These are phyloP conservation scores for Backusella tuberculispora DNA, from an alignment of 192 early-diverging fungal species.

Conservation along the genomic window DNA sequence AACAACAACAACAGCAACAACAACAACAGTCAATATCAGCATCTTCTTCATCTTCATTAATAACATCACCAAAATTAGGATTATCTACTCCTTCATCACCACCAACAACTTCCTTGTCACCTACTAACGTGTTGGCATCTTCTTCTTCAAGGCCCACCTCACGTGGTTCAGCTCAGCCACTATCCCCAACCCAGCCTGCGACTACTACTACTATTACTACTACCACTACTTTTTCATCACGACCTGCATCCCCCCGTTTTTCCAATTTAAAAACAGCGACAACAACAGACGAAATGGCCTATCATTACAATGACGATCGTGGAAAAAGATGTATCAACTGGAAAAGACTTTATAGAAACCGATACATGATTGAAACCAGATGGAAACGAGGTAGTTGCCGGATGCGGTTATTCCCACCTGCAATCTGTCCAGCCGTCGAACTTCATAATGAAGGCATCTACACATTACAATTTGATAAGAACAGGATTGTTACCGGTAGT, in stretches of 20 bases:
- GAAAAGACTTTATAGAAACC: slow-evolving; percentile 73
- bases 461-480: slow-evolving; percentile 74
- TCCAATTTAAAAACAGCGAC: slow-evolving; percentile 9
- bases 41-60: too few relatives aligned
- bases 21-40: too few relatives aligned
- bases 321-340: slow-evolving; percentile 64
- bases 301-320: slow-evolving; percentile 43
- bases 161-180: slow-evolving; percentile 4
- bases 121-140: neutral
- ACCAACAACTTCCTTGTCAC: neutral
- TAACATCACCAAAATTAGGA: neutral
- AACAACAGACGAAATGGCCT: slow-evolving; percentile 24
- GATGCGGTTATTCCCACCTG: slow-evolving; percentile 57
- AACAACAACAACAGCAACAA: too few relatives aligned
- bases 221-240: neutral
- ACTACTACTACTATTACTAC: neutral
- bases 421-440: neutral
- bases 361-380: slow-evolving; percentile 65
- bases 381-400: slow-evolving; percentile 71
- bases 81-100: too few relatives aligned
- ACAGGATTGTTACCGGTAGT: slow-evolving; percentile 73
- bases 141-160: neutral
- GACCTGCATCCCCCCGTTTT: neutral
- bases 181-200: neutral
- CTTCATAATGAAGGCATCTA: slow-evolving; percentile 89